Evolutionary conservation across 306 rosid species (phyloP).

Genomic region (Ziziphus jujuba): DNA sequence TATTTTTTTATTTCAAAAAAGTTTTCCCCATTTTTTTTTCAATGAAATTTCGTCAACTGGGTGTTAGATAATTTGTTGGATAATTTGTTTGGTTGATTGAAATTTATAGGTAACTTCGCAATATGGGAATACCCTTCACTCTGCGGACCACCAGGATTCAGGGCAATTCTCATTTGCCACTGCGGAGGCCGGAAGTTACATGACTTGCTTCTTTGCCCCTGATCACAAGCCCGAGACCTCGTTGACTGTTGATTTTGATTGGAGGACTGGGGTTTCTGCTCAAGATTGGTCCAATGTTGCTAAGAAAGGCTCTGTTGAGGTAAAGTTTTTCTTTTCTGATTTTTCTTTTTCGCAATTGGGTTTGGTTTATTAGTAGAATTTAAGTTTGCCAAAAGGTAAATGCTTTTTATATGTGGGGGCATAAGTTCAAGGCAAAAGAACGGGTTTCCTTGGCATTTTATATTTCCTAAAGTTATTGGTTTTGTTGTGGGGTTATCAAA

Average conservation of each 20-base stretch:
- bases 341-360: not conserved
- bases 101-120: slow-evolving; percentile 74
- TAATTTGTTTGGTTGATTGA: slow-evolving; percentile 10
- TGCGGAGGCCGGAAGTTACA: slow-evolving; percentile 77
- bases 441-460: too few species aligned
- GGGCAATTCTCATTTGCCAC: slow-evolving; percentile 78
- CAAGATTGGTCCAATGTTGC: slow-evolving; percentile 97
- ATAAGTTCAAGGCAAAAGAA: too few species aligned
- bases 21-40: not conserved
- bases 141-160: slow-evolving; percentile 57
- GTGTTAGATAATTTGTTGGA: too few species aligned
- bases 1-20: not conserved
- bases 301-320: slow-evolving; percentile 89
- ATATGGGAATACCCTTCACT: slow-evolving; percentile 67
- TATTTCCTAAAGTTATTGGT: too few species aligned
- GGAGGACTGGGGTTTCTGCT: slow-evolving; percentile 92
- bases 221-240: slow-evolving; percentile 58
- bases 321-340: slow-evolving; percentile 34
- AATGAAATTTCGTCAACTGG: not conserved
- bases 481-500: too few species aligned
- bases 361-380: not conserved
- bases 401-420: too few species aligned
- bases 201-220: slow-evolving; percentile 83
- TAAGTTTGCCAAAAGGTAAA: too few species aligned
- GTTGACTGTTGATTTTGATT: slow-evolving; percentile 75